Evolutionary conservation across 1,284 basidiomycete genomes (phyloP).

Genomic region (Xerocomus nothofagi): DNA sequence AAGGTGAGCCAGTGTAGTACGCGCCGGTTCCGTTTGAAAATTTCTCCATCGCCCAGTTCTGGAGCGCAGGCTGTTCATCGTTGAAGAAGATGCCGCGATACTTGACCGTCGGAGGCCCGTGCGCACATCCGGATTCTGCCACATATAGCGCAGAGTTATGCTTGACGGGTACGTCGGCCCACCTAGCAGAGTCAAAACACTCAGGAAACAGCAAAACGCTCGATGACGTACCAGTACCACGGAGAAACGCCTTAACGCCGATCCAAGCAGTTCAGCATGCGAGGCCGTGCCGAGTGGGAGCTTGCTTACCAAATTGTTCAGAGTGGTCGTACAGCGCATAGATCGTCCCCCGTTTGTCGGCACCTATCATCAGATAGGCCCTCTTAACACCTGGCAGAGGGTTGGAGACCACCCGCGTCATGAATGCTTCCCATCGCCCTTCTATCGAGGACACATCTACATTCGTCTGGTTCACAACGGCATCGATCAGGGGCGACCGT

Average conservation of each 20-base stretch:
- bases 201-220: neutral
- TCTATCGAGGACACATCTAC: neutral
- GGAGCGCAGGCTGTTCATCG: neutral
- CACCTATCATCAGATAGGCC: conserved; percentile 5
- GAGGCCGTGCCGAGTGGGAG: neutral
- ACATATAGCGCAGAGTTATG: neutral
- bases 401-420: conserved; percentile 1
- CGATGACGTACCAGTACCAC: neutral
- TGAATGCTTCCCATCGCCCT: conserved; percentile 2
- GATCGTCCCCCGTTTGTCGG: conserved; percentile 4
- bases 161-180: neutral
- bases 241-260: conserved; percentile 6
- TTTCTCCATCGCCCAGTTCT: neutral
- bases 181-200: neutral
- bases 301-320: conserved; percentile 6
- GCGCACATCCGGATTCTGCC: neutral
- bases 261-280: conserved; percentile 2
- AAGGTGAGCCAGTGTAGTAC: neutral
- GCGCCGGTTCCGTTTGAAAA: neutral
- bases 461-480: neutral
- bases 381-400: neutral
- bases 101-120: conserved; percentile 49
- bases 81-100: conserved; percentile 50
- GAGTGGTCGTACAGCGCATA: conserved; percentile 6
- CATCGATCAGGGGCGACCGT: conserved; percentile 2